Evolutionary conservation across 169 alveolate species (phyloP).

Genomic region (Plasmodium cynomolgi): DNA sequence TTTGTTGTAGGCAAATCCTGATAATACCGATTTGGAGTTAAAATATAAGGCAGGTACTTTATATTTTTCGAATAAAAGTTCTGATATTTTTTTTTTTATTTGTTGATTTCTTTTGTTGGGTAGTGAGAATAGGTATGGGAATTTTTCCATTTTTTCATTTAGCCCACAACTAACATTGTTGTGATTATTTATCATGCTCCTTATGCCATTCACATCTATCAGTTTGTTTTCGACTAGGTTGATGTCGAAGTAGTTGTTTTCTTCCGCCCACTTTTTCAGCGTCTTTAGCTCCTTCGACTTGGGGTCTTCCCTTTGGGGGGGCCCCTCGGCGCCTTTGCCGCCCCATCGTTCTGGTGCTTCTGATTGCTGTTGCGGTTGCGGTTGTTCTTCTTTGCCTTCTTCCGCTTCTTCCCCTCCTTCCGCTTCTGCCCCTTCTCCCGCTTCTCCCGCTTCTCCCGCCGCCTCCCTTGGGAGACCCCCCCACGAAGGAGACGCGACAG

Average conservation of each 20-base stretch:
- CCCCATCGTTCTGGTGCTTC: neutral
- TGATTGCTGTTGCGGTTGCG: too few relatives aligned
- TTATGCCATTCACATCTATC: constrained; percentile 23
- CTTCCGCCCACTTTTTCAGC: constrained; percentile 14
- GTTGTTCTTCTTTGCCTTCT: neutral
- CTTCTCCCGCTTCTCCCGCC: neutral
- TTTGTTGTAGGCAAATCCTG: constrained; percentile 57
- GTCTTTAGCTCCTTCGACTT: neutral
- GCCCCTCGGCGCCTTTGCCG: neutral
- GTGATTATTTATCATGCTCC: constrained; percentile 45
- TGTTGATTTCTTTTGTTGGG: constrained; percentile 61
- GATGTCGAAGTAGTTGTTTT: constrained; percentile 30
- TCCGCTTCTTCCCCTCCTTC: neutral
- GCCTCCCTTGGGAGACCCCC: neutral
- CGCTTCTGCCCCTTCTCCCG: neutral
- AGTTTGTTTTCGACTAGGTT: constrained; percentile 20
- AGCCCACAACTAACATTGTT: constrained; percentile 40
- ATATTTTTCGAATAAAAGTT: constrained; percentile 54
- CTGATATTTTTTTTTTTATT: constrained; percentile 33
- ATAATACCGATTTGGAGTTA: constrained; percentile 35
- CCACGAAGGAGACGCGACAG: too few relatives aligned
- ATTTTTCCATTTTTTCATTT: constrained; percentile 32
- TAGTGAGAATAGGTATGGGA: constrained; percentile 52
- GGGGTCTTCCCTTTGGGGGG: neutral
- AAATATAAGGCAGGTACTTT: constrained; percentile 38